Percentiles rank a stretch among this genome's conserved stretches.
Evolutionary conservation across 2,329 filamentous ascomycete genomes (phyloP).

Genomic region (Hypocreales sp.): DNA sequence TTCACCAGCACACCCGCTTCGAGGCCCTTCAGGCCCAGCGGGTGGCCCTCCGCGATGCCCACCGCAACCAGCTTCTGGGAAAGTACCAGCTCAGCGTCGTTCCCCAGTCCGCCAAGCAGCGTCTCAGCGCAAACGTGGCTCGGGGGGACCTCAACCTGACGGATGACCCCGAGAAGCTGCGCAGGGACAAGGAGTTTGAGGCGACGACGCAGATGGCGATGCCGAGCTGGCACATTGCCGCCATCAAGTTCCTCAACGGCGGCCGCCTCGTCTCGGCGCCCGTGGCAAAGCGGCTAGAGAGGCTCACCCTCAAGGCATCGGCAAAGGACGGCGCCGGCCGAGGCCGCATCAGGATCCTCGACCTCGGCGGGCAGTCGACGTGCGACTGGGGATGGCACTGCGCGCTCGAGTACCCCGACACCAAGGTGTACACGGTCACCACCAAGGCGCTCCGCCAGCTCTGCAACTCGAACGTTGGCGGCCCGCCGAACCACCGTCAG

Average conservation of each 20-base stretch:
- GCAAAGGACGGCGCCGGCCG: slow-evolving; percentile 26
- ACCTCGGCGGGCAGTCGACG: slow-evolving; percentile 69
- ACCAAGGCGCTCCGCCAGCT: slow-evolving; percentile 56
- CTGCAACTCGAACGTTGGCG: slow-evolving; percentile 61
- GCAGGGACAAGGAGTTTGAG: slow-evolving; percentile 64
- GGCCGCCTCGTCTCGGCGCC: slow-evolving; percentile 50
- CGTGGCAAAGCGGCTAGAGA: slow-evolving; percentile 44
- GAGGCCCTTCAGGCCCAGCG: slow-evolving; percentile 79
- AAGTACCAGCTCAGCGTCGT: slow-evolving; percentile 66
- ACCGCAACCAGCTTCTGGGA: slow-evolving; percentile 70
- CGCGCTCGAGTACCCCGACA: slow-evolving; percentile 69
- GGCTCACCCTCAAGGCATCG: slow-evolving; percentile 32
- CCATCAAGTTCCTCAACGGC: slow-evolving; percentile 44
- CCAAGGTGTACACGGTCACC: slow-evolving; percentile 77
- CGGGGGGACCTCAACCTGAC: slow-evolving; percentile 52
- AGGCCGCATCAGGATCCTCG: slow-evolving; percentile 55
- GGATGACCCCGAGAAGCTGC: slow-evolving; percentile 47
- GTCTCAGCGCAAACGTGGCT: slow-evolving; percentile 55
- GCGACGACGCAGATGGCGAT: slow-evolving; percentile 57
- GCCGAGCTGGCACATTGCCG: slow-evolving; percentile 45
- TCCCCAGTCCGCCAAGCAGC: slow-evolving; percentile 54
- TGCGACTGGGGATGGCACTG: slow-evolving; percentile 97
- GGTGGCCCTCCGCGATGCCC: slow-evolving; percentile 53
- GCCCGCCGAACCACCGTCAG: slow-evolving; percentile 75
- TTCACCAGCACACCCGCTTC: slow-evolving; percentile 71